Conservation (phyloP, 2,329 filamentous ascomycete species). For the Curvularia hawaiiensis region DNA sequence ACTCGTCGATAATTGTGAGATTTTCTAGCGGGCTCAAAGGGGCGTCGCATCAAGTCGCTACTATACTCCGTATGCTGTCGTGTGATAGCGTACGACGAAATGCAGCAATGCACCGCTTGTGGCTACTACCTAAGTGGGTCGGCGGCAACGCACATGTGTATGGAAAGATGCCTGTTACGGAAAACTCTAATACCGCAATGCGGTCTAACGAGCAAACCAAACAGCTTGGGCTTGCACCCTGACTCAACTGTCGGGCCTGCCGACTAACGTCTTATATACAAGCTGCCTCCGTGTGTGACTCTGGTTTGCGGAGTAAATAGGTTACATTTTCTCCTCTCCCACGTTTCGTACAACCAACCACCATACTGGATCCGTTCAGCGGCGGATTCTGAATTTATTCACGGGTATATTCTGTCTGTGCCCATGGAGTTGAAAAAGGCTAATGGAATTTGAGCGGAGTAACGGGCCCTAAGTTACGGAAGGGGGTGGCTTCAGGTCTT, state of each 20-base stretch:
- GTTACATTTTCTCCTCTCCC: slow-evolving; percentile 8
- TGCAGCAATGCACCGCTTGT: not conserved
- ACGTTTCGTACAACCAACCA: slow-evolving; percentile 13
- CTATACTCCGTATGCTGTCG: not conserved
- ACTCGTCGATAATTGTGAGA: too few species aligned
- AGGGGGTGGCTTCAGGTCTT: not conserved
- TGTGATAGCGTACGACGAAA: slow-evolving; percentile 8
- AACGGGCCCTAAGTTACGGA: not conserved
- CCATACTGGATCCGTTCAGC: not conserved
- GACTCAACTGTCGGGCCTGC: not conserved
- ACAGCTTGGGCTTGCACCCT: not conserved
- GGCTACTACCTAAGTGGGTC: not conserved
- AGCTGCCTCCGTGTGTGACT: slow-evolving; percentile 7
- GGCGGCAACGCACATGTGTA: not conserved
- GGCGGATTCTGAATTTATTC: not conserved
- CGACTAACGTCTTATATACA: slow-evolving; percentile 5
- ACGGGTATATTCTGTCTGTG: not conserved
- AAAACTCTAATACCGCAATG: not conserved
- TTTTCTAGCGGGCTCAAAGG: too few species aligned
- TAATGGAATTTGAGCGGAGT: not conserved
- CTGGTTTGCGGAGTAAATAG: slow-evolving; percentile 1
- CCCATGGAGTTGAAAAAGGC: not conserved
- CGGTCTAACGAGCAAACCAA: not conserved
- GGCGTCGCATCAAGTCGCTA: slow-evolving; percentile 5
- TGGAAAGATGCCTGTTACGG: slow-evolving; percentile 9